Percentiles rank a stretch among this genome's conserved stretches.
phyloP scores from a whole-genome alignment of 768 basidiomycete genomes.

The Tulasnella sp. region DNA sequence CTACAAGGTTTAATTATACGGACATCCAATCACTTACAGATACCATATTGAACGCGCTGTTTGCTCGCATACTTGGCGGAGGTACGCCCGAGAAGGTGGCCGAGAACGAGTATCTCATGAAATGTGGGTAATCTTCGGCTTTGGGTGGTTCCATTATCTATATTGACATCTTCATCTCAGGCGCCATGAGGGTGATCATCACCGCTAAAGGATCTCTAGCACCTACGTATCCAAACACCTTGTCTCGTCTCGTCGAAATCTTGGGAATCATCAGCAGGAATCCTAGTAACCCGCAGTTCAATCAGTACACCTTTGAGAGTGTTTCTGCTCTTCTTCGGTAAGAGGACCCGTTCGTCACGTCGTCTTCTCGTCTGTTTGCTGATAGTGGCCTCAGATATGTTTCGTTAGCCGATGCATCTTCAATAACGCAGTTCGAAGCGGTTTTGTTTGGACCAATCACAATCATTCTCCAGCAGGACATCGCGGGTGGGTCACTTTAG shows the following conservation, averaged over 20 bases:
- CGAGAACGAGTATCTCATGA: slow-evolving; percentile 97
- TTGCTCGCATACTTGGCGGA: slow-evolving; percentile 68
- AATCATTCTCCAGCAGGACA: slow-evolving; percentile 79
- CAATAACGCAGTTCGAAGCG: slow-evolving; percentile 65
- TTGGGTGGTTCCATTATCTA: not conserved
- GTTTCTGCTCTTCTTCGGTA: slow-evolving; percentile 88
- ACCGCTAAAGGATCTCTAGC: slow-evolving; percentile 73
- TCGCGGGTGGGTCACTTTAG: slow-evolving; percentile 56
- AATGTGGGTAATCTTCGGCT: slow-evolving; percentile 44
- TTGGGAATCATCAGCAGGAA: slow-evolving; percentile 86
- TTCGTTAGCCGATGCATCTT: slow-evolving; percentile 52
- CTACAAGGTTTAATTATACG: slow-evolving; percentile 64
- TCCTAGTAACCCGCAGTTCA: slow-evolving; percentile 94
- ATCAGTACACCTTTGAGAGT: slow-evolving; percentile 95
- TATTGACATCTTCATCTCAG: slow-evolving; percentile 30
- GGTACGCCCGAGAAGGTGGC: slow-evolving; percentile 84
- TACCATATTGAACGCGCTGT: slow-evolving; percentile 54
- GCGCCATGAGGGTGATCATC: slow-evolving; percentile 85
- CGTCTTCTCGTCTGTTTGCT: not conserved
- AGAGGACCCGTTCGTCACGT: not conserved
- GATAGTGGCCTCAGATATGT: slow-evolving; percentile 47
- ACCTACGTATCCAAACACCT: slow-evolving; percentile 49
- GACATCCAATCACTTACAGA: slow-evolving; percentile 81
- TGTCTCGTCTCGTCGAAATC: slow-evolving; percentile 68
- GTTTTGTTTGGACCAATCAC: slow-evolving; percentile 81